These are phyloP conservation scores for Talaromyces adpressus DNA, from an alignment of 495 filamentous ascomycete species.

Conservation along the genomic window DNA sequence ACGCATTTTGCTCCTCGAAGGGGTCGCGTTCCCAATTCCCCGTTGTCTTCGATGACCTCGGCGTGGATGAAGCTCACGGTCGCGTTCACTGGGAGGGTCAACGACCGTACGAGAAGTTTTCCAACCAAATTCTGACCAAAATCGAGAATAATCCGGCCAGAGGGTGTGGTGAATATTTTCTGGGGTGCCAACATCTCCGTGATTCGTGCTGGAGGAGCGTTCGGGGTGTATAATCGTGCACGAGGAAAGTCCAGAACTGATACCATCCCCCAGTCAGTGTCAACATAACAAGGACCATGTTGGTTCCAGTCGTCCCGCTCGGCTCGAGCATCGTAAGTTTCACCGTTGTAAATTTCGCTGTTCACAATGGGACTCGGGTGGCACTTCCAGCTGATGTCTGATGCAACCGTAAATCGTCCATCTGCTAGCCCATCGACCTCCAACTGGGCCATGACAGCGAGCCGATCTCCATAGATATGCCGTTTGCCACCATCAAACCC, in stretches of 20 bases:
- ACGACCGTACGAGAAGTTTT: conserved; percentile 16
- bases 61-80: conserved; percentile 33
- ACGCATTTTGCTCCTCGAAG: conserved; percentile 38
- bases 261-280: conserved; percentile 15
- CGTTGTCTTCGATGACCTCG: conserved; percentile 42
- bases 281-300: not conserved
- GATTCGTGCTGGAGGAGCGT: conserved; percentile 37
- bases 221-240: conserved; percentile 24
- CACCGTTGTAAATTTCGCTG: conserved; percentile 49
- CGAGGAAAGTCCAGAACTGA: conserved; percentile 18
- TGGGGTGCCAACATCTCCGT: conserved; percentile 29
- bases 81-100: no score
- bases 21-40: conserved; percentile 41
- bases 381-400: conserved; percentile 39
- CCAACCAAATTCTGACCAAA: conserved; percentile 54
- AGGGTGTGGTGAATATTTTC: conserved; percentile 33
- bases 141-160: conserved; percentile 43
- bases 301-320: conserved; percentile 19
- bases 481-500: conserved; percentile 29
- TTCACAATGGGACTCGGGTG: conserved; percentile 30
- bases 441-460: conserved; percentile 39
- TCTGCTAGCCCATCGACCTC: conserved; percentile 23
- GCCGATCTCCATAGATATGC: conserved; percentile 36
- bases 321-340: conserved; percentile 36
- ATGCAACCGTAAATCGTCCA: conserved; percentile 19